Percentiles rank a stretch among this genome's conserved stretches.
Evolutionary conservation across 306 rosid genomes (phyloP).

Genomic region (Urtica urens): DNA sequence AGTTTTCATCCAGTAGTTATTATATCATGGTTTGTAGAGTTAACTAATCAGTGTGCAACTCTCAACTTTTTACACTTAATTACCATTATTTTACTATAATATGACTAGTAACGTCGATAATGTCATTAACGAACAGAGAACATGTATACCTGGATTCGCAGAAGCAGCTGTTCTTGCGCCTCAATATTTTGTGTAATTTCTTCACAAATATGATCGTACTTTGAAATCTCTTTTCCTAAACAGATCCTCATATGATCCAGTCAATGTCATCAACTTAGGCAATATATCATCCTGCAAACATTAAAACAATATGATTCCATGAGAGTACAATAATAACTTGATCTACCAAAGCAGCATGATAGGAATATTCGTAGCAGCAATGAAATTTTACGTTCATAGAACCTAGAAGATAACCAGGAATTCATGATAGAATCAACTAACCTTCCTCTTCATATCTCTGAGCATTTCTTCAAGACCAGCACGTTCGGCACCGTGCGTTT

Average conservation of each 20-base stretch:
- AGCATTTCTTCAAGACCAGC: conserved; percentile 99
- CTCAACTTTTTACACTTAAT: too few relatives aligned
- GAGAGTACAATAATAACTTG: too few relatives aligned
- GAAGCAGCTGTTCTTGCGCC: conserved; percentile 83
- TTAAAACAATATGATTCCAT: conserved; percentile 15
- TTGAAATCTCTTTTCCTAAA: conserved; percentile 86
- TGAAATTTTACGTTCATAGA: not conserved
- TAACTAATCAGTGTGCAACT: too few relatives aligned
- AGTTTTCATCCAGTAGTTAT: too few relatives aligned
- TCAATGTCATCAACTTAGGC: conserved; percentile 96
- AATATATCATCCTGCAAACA: conserved; percentile 83
- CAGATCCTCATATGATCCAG: conserved; percentile 96
- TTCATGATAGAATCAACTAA: conserved; percentile 10
- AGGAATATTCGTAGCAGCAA: not conserved
- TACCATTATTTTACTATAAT: too few relatives aligned
- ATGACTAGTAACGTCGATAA: too few relatives aligned
- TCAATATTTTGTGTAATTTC: conserved; percentile 86
- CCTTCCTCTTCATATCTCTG: conserved; percentile 99
- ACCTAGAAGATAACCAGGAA: not conserved
- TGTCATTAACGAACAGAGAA: too few relatives aligned
- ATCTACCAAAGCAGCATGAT: conserved; percentile 13
- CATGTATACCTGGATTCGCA: conserved; percentile 81
- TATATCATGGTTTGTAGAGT: too few relatives aligned
- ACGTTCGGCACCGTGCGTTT: conserved; percentile 93
- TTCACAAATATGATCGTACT: conserved; percentile 76